Percentiles rank a stretch among this genome's conserved stretches.
Evolutionary conservation across 2,329 filamentous ascomycete genomes (phyloP).

Genomic region (Venturia carpophila): DNA sequence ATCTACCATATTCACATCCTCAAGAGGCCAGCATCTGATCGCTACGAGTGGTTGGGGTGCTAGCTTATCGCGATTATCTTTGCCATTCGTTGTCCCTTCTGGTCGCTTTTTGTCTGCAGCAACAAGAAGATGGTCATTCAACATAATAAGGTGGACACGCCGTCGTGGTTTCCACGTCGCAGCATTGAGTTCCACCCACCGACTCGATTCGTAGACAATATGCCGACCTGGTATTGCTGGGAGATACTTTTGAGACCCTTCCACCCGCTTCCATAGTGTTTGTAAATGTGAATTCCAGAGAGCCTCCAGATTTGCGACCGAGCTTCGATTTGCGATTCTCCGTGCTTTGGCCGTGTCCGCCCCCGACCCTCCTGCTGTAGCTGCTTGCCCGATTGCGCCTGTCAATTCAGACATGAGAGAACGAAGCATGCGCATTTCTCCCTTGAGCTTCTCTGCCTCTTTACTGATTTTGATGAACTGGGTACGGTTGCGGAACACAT

Average conservation of each 20-base stretch:
- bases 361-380: slow-evolving; percentile 27
- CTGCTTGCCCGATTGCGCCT: slow-evolving; percentile 39
- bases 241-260: slow-evolving; percentile 93
- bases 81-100: slow-evolving; percentile 52
- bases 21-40: slow-evolving; percentile 86
- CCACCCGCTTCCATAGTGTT: slow-evolving; percentile 91
- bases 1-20: slow-evolving; percentile 89
- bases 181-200: slow-evolving; percentile 94
- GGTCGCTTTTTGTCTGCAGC: slow-evolving; percentile 89
- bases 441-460: slow-evolving; percentile 94
- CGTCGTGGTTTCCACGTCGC: slow-evolving; percentile 92
- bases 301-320: slow-evolving; percentile 66
- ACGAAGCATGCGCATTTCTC: slow-evolving; percentile 84
- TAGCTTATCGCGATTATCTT: slow-evolving; percentile 25
- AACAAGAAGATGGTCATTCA: slow-evolving; percentile 90
- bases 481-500: slow-evolving; percentile 91
- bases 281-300: slow-evolving; percentile 63
- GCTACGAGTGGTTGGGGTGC: slow-evolving; percentile 65
- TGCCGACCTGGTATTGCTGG: slow-evolving; percentile 87
- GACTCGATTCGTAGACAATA: slow-evolving; percentile 83
- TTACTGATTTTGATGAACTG: slow-evolving; percentile 99
- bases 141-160: slow-evolving; percentile 80
- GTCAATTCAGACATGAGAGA: slow-evolving; percentile 89
- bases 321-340: slow-evolving; percentile 72
- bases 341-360: slow-evolving; percentile 33